Percentiles rank a stretch among this genome's conserved stretches.
Evolutionary conservation across 345 rosid species (phyloP).

Genomic region (Pugionium dolabratum): DNA sequence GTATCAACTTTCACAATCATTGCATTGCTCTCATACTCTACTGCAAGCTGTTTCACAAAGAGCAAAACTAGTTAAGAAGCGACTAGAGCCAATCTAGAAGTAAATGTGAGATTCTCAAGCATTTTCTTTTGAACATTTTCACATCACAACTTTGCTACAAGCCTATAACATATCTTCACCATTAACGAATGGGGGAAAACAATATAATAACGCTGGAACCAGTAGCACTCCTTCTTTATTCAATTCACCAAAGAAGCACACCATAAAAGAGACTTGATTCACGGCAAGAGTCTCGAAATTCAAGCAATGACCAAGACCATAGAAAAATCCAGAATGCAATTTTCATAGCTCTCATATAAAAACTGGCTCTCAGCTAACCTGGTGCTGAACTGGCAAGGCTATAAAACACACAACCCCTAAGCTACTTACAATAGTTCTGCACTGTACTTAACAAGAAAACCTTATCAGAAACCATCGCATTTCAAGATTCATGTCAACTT

Average conservation of each 20-base stretch:
- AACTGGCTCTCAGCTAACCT: slow-evolving; percentile 3
- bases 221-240: not conserved
- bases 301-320: slow-evolving; percentile 9
- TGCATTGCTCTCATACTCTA: slow-evolving; percentile 79
- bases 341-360: not conserved
- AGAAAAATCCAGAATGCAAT: slow-evolving; percentile 5
- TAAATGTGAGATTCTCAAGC: not conserved
- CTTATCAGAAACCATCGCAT: not conserved
- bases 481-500: slow-evolving; percentile 5
- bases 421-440: not conserved
- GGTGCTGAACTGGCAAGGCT: not conserved
- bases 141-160: not conserved
- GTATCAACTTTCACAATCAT: slow-evolving; percentile 89
- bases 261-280: not conserved
- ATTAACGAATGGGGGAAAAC: not conserved
- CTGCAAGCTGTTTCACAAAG: slow-evolving; percentile 64
- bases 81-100: not conserved
- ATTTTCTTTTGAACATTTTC: not conserved
- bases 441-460: slow-evolving; percentile 1
- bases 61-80: not conserved
- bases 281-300: not conserved
- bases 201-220: not conserved
- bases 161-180: not conserved
- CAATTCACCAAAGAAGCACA: not conserved
- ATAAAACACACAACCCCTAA: not conserved